Conservation (phyloP, 345 rosid species). For the Mercurialis annua region DNA sequence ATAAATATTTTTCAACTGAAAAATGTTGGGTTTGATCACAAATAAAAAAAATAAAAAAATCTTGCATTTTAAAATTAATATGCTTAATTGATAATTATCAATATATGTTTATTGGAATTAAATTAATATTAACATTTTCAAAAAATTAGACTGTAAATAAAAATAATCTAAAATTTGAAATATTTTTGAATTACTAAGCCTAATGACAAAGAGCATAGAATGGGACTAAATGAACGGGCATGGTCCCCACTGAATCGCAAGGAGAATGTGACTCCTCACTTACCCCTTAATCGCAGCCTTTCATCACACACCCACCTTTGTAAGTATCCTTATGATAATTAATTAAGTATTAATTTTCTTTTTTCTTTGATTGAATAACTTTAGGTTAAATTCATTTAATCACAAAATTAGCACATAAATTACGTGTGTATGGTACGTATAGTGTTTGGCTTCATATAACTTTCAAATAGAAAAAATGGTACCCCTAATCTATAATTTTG, state of each 20-base stretch:
- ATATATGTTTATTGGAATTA: no score
- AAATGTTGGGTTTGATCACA: no score
- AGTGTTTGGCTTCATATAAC: neutral
- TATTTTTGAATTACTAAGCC: no score
- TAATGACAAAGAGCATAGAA: neutral
- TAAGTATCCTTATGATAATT: conserved; percentile 7
- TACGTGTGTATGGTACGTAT: neutral
- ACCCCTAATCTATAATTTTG: conserved; percentile 2
- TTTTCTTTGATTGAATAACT: neutral
- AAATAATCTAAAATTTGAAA: no score
- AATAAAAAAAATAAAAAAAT: no score
- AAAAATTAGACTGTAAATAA: no score
- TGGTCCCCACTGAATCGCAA: conserved; percentile 36
- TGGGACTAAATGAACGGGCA: neutral
- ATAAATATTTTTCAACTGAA: no score
- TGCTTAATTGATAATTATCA: no score
- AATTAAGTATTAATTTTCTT: neutral
- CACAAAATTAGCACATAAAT: no score
- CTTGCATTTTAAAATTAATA: no score
- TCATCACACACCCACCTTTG: conserved; percentile 15
- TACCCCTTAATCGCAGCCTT: conserved; percentile 28
- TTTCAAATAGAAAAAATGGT: neutral
- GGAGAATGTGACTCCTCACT: conserved; percentile 44
- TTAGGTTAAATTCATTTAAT: conserved; percentile 1
- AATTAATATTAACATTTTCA: no score